phyloP scores from a whole-genome alignment of 805 yeast species.

The Pichia heedii region DNA sequence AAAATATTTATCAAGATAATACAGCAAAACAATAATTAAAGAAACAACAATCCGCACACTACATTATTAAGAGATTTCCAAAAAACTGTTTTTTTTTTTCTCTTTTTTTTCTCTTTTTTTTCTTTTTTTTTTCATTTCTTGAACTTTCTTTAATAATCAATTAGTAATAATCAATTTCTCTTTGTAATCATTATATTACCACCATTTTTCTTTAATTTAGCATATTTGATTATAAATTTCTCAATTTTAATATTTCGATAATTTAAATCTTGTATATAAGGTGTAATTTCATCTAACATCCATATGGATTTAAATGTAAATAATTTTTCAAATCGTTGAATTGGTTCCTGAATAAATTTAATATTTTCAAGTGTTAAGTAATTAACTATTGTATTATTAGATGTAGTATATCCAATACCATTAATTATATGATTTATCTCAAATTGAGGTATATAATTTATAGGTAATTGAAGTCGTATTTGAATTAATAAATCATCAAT shows the following conservation, averaged over 20 bases:
- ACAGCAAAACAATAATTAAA: too few species aligned
- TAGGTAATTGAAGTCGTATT: conserved; percentile 61
- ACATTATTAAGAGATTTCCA: too few species aligned
- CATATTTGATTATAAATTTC: conserved; percentile 52
- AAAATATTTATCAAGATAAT: too few species aligned
- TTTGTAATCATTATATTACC: background rate
- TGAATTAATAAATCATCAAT: conserved; percentile 50
- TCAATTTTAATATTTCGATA: conserved; percentile 36
- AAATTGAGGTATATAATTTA: conserved; percentile 37
- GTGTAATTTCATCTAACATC: conserved; percentile 53
- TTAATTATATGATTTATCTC: conserved; percentile 42
- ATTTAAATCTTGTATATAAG: conserved; percentile 55
- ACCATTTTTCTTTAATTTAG: conserved; percentile 35
- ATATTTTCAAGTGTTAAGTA: conserved; percentile 22
- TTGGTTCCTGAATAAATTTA: conserved; percentile 33
- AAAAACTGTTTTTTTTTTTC: too few species aligned
- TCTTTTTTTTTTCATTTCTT: background rate
- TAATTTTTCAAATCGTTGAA: conserved; percentile 40
- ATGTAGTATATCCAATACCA: conserved; percentile 27
- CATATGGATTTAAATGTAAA: conserved; percentile 49
- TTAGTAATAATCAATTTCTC: background rate
- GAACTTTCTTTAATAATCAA: background rate
- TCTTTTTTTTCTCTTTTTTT: too few species aligned
- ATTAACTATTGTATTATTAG: background rate
- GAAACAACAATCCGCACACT: too few species aligned